phyloP scores from a whole-genome alignment of 768 basidiomycete genomes.

The Erythrobasidium yunnanense region DNA sequence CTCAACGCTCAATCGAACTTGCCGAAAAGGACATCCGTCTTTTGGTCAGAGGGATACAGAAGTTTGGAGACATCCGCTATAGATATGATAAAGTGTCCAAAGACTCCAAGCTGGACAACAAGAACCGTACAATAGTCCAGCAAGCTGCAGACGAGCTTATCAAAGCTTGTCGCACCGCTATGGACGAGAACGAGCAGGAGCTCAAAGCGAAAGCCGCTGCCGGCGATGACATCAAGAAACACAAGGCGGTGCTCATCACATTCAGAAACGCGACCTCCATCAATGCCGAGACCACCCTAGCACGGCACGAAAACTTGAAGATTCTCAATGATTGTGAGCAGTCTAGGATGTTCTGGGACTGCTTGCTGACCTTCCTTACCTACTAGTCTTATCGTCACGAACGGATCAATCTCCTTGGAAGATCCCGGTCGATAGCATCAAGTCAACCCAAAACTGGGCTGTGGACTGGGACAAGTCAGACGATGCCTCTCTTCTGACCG shows the following conservation, averaged over 20 bases:
- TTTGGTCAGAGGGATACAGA: slow-evolving; percentile 82
- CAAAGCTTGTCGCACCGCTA: slow-evolving; percentile 66
- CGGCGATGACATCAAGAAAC: slow-evolving; percentile 81
- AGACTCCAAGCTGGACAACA: slow-evolving; percentile 81
- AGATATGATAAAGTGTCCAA: slow-evolving; percentile 84
- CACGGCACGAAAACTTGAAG: slow-evolving; percentile 74
- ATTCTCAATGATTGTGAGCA: slow-evolving; percentile 58
- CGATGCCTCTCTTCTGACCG: slow-evolving; percentile 87
- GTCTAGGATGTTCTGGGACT: background rate
- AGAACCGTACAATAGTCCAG: slow-evolving; percentile 83
- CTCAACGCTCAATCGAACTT: slow-evolving; percentile 88
- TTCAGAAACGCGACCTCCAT: slow-evolving; percentile 82
- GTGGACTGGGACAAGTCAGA: slow-evolving; percentile 86
- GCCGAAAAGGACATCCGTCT: slow-evolving; percentile 96
- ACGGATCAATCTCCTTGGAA: slow-evolving; percentile 67
- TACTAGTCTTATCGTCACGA: slow-evolving; percentile 7
- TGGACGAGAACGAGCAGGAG: slow-evolving; percentile 55
- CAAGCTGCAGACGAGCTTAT: slow-evolving; percentile 89
- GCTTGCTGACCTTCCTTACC: background rate
- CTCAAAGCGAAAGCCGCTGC: slow-evolving; percentile 70
- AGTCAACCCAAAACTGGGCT: slow-evolving; percentile 90
- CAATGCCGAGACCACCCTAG: slow-evolving; percentile 94
- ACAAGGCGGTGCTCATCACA: slow-evolving; percentile 88
- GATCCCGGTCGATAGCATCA: slow-evolving; percentile 83
- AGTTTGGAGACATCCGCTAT: slow-evolving; percentile 92